Percentiles rank a stretch among this genome's conserved stretches.
phyloP scores from a whole-genome alignment of 371 early-diverging fungal species.

The Mucor circinelloides region DNA sequence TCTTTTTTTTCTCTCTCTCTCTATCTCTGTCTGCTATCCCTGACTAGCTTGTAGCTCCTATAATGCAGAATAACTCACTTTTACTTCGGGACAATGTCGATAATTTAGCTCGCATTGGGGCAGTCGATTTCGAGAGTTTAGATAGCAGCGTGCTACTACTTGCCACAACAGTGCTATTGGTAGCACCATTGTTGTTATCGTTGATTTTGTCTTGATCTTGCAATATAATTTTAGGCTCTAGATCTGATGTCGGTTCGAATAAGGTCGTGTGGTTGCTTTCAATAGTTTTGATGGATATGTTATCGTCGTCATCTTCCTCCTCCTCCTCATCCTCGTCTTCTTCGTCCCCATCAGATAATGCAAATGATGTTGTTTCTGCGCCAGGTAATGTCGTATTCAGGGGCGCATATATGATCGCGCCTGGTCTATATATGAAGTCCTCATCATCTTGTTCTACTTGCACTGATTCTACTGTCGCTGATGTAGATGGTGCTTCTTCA shows the following conservation, averaged over 20 bases:
- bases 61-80: conserved; percentile 11
- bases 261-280: conserved; percentile 19
- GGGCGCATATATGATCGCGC: conserved; percentile 31
- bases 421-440: conserved; percentile 25
- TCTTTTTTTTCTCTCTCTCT: not conserved
- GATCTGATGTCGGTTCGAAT: conserved; percentile 28
- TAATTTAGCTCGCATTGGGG: conserved; percentile 50
- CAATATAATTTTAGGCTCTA: conserved; percentile 39
- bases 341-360: conserved; percentile 18
- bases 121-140: conserved; percentile 45
- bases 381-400: conserved; percentile 22
- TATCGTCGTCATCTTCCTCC: conserved; percentile 2
- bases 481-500: not conserved
- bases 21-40: not conserved
- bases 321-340: not conserved
- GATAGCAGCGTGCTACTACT: conserved; percentile 34
- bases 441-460: conserved; percentile 14
- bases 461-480: not conserved
- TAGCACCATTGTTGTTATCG: not conserved
- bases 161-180: conserved; percentile 1
- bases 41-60: not conserved
- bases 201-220: conserved; percentile 17
- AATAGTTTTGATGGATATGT: conserved; percentile 11
- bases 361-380: conserved; percentile 8
- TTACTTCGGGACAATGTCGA: conserved; percentile 39